A percentile compares a stretch with the other conserved stretches of the same genome.
These are phyloP conservation scores for Trichoderma gracile DNA, from an alignment of 2,329 filamentous ascomycete species.

Conservation along the genomic window DNA sequence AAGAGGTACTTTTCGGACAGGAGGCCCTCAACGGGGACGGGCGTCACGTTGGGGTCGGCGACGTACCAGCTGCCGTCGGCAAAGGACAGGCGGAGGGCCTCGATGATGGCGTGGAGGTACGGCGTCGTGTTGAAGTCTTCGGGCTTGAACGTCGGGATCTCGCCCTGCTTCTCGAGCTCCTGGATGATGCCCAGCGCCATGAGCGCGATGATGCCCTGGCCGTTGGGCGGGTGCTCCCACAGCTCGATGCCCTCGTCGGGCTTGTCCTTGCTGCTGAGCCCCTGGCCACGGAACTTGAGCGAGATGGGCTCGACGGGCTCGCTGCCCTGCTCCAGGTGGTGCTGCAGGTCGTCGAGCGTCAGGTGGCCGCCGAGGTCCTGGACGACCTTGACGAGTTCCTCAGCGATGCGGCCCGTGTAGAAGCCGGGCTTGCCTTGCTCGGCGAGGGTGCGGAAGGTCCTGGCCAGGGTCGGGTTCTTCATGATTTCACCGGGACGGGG, in stretches of 20 bases:
- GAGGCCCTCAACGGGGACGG: constrained; percentile 69
- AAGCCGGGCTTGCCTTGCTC: constrained; percentile 85
- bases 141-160: constrained; percentile 69
- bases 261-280: constrained; percentile 32
- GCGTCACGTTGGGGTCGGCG: constrained; percentile 71
- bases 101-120: constrained; percentile 84
- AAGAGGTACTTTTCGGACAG: constrained; percentile 74
- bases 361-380: constrained; percentile 75
- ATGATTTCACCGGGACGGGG: constrained; percentile 84
- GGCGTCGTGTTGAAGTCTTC: constrained; percentile 78
- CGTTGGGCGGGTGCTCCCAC: constrained; percentile 97
- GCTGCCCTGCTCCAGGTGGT: constrained; percentile 67
- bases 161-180: constrained; percentile 73
- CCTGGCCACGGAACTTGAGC: constrained; percentile 71
- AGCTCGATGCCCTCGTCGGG: constrained; percentile 66
- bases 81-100: constrained; percentile 85
- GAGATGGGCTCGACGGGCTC: constrained; percentile 86
- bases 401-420: constrained; percentile 80
- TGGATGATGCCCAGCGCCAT: constrained; percentile 94
- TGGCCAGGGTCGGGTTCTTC: constrained; percentile 77
- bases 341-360: constrained; percentile 74
- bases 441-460: constrained; percentile 77
- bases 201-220: constrained; percentile 90
- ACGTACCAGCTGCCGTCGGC: constrained; percentile 90
- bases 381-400: constrained; percentile 77